Base-by-base conservation (phyloP, 257 asterid genomes). In the Solanum pennellii region DNA sequence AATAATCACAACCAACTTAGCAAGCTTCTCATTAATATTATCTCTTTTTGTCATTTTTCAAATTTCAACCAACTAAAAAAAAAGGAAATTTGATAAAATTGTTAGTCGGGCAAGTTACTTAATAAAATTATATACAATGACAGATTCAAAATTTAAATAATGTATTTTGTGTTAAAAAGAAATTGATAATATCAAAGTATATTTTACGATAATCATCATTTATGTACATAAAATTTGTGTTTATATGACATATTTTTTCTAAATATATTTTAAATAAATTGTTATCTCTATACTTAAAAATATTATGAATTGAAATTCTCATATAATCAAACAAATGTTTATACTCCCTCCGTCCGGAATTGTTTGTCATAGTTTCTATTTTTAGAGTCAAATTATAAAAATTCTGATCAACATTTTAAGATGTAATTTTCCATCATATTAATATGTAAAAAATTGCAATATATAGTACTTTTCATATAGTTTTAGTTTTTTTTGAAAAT, bases 1-100 rank as follows among this genome's bases (percentile, higher is more conserved):
- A 29, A 44, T 52, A 15, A 29, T 80, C 29, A 80, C 68, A 80
- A 29, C 85, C 37, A 47, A 80, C 44, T 80, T 80, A 27, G 66
- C 42, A 47, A 80, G 84, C 68, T 47, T 47, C 29, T 47, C 68
- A 80, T 47, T 12, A 47, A 77, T 44, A 80, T 52, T 16, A 1
- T 42, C 37, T 27, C n/a, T 47, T 52, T 80, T 49, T 29, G 44
- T 47, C 68, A 47, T 52, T 29, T 80, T 80, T 80, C 68, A 80
- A 27, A 79, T 49, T 47, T 80, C 29, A 80, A 80, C 16, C 5
- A 41, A 4, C 16, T 12, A n/a, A 20, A 52, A 52, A 16, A 6
- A 18, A 16, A 2, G 1, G 4, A 52, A 52, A 16, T 16, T 52
- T 52, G 62, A 52, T 16, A 52, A 52, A 52, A 52, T 16, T 2